Percentiles rank a stretch among this genome's conserved stretches.
Conservation (phyloP, 306 rosid genomes). For the Erythrophleum fordii region DNA sequence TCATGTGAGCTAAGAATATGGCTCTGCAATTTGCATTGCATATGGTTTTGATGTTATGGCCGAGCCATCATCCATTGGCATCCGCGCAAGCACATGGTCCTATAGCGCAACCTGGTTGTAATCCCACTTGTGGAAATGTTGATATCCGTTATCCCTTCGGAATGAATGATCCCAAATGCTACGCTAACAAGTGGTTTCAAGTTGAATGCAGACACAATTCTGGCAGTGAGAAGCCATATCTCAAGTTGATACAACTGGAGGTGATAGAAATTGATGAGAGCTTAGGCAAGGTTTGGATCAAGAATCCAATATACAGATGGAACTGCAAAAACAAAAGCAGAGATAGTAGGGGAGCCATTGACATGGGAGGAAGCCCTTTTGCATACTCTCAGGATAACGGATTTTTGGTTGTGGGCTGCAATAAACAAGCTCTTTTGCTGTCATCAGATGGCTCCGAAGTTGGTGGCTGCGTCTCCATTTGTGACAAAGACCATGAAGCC, state of each 20-base stretch:
- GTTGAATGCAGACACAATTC: conserved; percentile 40
- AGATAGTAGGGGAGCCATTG: no score
- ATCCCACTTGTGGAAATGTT: conserved; percentile 31
- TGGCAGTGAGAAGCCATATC: conserved; percentile 16
- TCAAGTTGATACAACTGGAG: conserved; percentile 28
- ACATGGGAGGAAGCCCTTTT: conserved; percentile 39
- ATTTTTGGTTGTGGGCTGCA: background rate
- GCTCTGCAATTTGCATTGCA: background rate
- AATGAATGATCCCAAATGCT: conserved; percentile 39
- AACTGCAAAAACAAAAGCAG: conserved; percentile 22
- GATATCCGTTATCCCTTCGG: conserved; percentile 54
- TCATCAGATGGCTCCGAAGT: background rate
- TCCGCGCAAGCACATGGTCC: no score
- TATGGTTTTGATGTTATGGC: background rate
- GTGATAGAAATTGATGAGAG: background rate
- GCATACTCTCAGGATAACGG: conserved; percentile 31
- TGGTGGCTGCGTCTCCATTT: background rate
- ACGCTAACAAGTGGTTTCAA: conserved; percentile 40
- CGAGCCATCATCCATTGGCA: background rate
- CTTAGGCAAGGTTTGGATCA: background rate
- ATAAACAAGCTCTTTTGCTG: background rate
- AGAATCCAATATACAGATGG: conserved; percentile 28
- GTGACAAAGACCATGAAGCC: background rate
- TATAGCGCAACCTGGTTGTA: conserved; percentile 36
- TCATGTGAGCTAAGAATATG: no score